Conservation (phyloP, 2,329 filamentous ascomycete genomes). For the Ustilaginoidea virens region DNA sequence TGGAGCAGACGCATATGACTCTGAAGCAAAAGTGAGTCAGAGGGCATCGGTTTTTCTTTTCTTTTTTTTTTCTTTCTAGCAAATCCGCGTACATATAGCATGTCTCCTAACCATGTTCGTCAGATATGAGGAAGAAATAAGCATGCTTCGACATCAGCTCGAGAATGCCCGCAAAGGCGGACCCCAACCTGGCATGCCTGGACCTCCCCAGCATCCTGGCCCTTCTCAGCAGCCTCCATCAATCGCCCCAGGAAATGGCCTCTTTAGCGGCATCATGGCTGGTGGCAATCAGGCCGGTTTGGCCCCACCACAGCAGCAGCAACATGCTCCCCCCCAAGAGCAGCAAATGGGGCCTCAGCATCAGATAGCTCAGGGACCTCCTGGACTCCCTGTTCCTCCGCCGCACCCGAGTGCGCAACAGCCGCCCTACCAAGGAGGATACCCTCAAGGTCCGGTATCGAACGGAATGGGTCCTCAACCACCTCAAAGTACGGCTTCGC, state of each 20-base stretch:
- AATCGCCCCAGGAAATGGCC: slow-evolving; percentile 78
- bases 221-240: slow-evolving; percentile 76
- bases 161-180: slow-evolving; percentile 54
- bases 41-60: too few species aligned
- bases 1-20: slow-evolving; percentile 78
- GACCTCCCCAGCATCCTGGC: slow-evolving; percentile 58
- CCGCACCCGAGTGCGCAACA: slow-evolving; percentile 48
- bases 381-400: slow-evolving; percentile 42
- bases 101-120: slow-evolving; percentile 5
- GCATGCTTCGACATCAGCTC: slow-evolving; percentile 73
- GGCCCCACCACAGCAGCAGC: slow-evolving; percentile 56
- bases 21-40: slow-evolving; percentile 91
- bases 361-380: slow-evolving; percentile 59
- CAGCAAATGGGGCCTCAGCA: slow-evolving; percentile 37
- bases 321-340: slow-evolving; percentile 48
- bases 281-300: slow-evolving; percentile 73
- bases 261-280: slow-evolving; percentile 94
- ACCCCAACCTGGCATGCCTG: slow-evolving; percentile 43
- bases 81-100: slow-evolving; percentile 3
- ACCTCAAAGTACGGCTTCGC: slow-evolving; percentile 72
- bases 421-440: slow-evolving; percentile 58
- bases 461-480: slow-evolving; percentile 70
- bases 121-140: slow-evolving; percentile 90
- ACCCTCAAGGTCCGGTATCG: slow-evolving; percentile 40
- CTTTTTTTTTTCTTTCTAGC: neutral